Evolutionary conservation across 2,329 filamentous ascomycete genomes (phyloP), one percentile per base, ranked within the genome.

Genomic region (Pestalotiopsis sp.): DNA sequence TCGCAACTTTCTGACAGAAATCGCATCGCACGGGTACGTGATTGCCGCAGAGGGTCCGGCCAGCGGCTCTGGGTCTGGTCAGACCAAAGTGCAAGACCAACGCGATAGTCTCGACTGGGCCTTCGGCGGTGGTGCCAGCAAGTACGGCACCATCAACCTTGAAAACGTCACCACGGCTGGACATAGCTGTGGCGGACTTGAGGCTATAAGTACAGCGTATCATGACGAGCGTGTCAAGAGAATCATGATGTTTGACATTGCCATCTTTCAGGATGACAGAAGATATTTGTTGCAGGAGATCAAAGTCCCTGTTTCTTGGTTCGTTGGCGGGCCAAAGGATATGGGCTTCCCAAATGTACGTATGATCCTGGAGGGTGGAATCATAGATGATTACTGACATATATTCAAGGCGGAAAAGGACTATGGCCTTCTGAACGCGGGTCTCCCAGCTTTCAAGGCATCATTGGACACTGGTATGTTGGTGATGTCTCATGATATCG

Each of bases 1-100:
- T 60, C 66, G 69, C 56, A 75, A 73, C 69, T 71, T 75, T 41
- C 67, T 75, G 27, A 69, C 70, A 59, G 70, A 74, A 65, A 69
- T 75, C n/a, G 73, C 73, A 14, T 73, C 71, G 57, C 69, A 74
- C 66, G 73, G 73, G 27, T 74, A 74, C 67, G 70, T 75, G 41
- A 69, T 74, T 38, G 71, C 72, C 9, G 72, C 70, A 12, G 72
- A 72, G 38, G 72, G 72, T 2, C 60, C 69, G 20, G 67, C 67
- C 4, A 67, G 70, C 65, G 70, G 71, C 59, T 66, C 58, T 20
- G 69, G 31, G n/a, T 25, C 59, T n/a, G 65, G 65, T 5, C 72
- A 74, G 69, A 69, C 65, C 62, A 68, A 66, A 61, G 70, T 72
- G 17, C 62, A 52, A 14, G 70, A 73, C 58, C 64, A 66, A 52